Base-by-base conservation (phyloP, 441 rosid genomes). In the Pelargonium citronellum region DNA sequence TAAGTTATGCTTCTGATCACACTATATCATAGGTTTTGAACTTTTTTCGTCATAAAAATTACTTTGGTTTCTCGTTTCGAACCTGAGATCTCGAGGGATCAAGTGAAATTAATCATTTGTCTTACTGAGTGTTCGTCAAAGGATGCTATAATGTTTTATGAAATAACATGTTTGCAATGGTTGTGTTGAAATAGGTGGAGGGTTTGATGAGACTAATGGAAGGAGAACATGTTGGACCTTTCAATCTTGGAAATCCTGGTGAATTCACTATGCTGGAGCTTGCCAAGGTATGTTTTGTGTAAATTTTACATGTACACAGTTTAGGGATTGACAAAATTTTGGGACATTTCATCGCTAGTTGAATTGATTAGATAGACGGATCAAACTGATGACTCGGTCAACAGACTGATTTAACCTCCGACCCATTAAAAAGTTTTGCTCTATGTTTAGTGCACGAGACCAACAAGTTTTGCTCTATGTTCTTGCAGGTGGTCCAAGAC, bases 401-500 rank as follows among this genome's bases (percentile, higher is more conserved):
- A 34, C 1, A 0, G 0, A 34, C 0, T 4, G 39, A 30, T 34
- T 34, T 7, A 34, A 34, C 39, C n/a, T n/a, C n/a, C n/a, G n/a
- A n/a, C n/a, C n/a, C n/a, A n/a, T n/a, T n/a, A n/a, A n/a, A n/a
- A n/a, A n/a, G n/a, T n/a, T n/a, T n/a, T n/a, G n/a, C n/a, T n/a
- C n/a, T n/a, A n/a, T n/a, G n/a, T n/a, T n/a, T 7, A 34, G 7
- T 34, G 39, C 39, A 34, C 39, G 7, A 34, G 39, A 57, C 16
- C 8, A 19, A 57, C 12, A 17, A 11, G 1, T 16, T 55, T 60
- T 2, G 12, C 19, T 2, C 1, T 11, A 13, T 66, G 66, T 66
- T 71, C 30, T n/a, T 71, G 71, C 78, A 92, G 98, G 97, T 92
- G 78, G 98, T 92, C 30, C 92, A 92, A 80, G 96, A 92, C 75